Conservation (phyloP, 208 protist genomes). For the Trypanosoma rangeli region DNA sequence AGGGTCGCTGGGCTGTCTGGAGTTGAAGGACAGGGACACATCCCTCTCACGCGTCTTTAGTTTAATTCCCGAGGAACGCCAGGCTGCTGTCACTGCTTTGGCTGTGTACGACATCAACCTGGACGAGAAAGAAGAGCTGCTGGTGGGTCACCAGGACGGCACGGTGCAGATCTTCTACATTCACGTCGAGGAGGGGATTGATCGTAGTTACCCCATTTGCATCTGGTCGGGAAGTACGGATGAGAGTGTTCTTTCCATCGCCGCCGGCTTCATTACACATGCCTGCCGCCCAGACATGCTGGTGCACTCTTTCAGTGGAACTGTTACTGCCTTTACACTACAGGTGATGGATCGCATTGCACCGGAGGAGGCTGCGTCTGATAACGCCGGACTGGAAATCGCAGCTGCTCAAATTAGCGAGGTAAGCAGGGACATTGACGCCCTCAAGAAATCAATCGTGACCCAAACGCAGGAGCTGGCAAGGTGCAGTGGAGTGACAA, state of each 20-base stretch:
- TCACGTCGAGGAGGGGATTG: slow-evolving; percentile 7
- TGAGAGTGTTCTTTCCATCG: slow-evolving; percentile 67
- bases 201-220: slow-evolving; percentile 11
- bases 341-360: slow-evolving; percentile 34
- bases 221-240: slow-evolving; percentile 49
- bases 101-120: slow-evolving; percentile 56
- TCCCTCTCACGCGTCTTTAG: slow-evolving; percentile 33
- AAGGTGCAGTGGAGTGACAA: slow-evolving; percentile 20
- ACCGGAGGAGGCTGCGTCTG: slow-evolving; percentile 23
- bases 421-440: slow-evolving; percentile 40
- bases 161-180: slow-evolving; percentile 61
- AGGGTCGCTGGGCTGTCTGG: slow-evolving; percentile 70
- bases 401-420: slow-evolving; percentile 37
- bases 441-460: slow-evolving; percentile 42
- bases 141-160: slow-evolving; percentile 82
- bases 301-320: slow-evolving; percentile 81
- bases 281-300: slow-evolving; percentile 36
- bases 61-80: slow-evolving; percentile 26
- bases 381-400: slow-evolving; percentile 20
- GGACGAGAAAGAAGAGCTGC: slow-evolving; percentile 63
- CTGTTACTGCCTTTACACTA: slow-evolving; percentile 61
- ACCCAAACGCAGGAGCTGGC: slow-evolving; percentile 47
- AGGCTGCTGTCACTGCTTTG: slow-evolving; percentile 51
- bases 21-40: slow-evolving; percentile 20
- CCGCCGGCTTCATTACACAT: slow-evolving; percentile 60